Base-by-base conservation (phyloP, 148 eudicot genomes). In the Cornus florida region DNA sequence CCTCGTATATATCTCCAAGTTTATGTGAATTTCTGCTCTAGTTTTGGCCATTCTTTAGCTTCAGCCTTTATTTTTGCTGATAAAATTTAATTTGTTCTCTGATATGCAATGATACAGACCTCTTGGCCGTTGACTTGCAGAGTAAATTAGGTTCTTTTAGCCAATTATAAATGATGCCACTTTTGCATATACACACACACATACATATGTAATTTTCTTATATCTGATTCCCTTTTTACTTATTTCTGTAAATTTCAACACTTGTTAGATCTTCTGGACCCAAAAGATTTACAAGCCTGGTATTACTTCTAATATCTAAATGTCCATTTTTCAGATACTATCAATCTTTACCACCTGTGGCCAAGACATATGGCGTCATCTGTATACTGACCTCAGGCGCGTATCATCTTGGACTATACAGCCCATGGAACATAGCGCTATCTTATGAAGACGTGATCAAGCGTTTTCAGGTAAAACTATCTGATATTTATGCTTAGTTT, bases 321-420 rank as follows among this genome's bases (percentile, higher is more conserved):
- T n/a, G 32, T 78, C 3, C 39, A 2, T 53, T 10, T 50, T 41
- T 50, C 86, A 86, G 89, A 24, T 86, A 86, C 78, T 86, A 83
- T 71, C 56, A 39, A 16, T 75, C 77, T 41, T 48, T 86, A 72
- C 89, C 89, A 8, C 86, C 89, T 2, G 81, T 86, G 67, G 74
- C 89, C 65, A 86, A 86, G 84, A 76, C 81, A 0, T 86, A 78
- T 79, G 89, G 82, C 3, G 84, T 81, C 69, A 16, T 66, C 59
- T 83, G 86, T 76, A 76, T 86, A 9, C 59, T 86, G 80, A 75
- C 83, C 68, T 10, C 89, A 5, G 75, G 39, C 3, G 86, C 84
- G 41, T 62, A 70, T 11, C 67, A 78, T 8, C 64, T 81, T 71
- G 70, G 24, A 35, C 84, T 86, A 32, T 56, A 67, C 84, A 2